These are phyloP conservation scores for Sarocladium oryzae DNA, from an alignment of 2,329 filamentous ascomycete species.

Conservation along the genomic window DNA sequence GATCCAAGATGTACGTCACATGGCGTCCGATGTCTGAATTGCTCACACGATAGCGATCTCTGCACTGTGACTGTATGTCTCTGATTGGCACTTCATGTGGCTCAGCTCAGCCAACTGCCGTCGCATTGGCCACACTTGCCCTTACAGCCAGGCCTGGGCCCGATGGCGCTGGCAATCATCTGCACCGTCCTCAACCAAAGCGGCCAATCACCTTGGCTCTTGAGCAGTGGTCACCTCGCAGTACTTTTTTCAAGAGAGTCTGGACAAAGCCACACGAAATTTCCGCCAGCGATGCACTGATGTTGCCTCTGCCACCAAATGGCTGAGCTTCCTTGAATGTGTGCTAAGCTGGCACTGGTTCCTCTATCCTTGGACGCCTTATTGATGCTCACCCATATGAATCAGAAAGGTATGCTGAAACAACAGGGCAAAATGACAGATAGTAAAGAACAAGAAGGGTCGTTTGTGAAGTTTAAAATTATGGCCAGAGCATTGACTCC, in stretches of 20 bases:
- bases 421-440: too few relatives aligned
- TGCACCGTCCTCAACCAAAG: not conserved
- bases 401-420: too few relatives aligned
- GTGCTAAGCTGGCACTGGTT: too few relatives aligned
- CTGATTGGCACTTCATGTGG: not conserved
- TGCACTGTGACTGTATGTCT: not conserved
- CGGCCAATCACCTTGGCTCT: not conserved
- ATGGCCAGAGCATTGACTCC: not conserved
- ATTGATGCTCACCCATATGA: too few relatives aligned
- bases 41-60: not conserved
- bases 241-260: too few relatives aligned
- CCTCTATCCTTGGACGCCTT: too few relatives aligned
- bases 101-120: not conserved
- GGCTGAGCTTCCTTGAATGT: too few relatives aligned
- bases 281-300: too few relatives aligned
- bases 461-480: not conserved
- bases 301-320: too few relatives aligned
- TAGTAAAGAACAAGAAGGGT: not conserved
- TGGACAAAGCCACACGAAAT: too few relatives aligned
- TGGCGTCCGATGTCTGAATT: not conserved
- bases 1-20: not conserved
- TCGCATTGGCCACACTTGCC: not conserved
- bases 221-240: too few relatives aligned
- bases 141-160: not conserved
- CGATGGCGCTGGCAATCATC: not conserved